Evolutionary conservation across 108 stramenopile species (phyloP).

Genomic region (Nitzschia putrida): DNA sequence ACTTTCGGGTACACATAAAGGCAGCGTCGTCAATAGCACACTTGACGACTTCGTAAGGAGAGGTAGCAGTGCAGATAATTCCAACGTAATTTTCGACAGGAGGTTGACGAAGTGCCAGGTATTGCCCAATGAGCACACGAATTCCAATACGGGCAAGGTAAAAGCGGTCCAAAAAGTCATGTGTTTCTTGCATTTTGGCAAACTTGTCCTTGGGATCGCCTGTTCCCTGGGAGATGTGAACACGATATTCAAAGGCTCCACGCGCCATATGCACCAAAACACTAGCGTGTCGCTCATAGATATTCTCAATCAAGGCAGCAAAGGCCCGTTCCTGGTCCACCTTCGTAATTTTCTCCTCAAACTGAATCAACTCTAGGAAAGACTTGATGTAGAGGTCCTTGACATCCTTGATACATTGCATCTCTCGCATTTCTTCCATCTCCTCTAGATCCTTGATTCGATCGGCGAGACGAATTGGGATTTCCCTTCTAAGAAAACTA

Average conservation of each 20-base stretch:
- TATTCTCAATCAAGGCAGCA: conserved; percentile 78
- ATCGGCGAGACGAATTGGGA: conserved; percentile 97
- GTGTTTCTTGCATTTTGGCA: conserved; percentile 76
- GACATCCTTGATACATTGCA: conserved; percentile 74
- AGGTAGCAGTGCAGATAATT: conserved; percentile 76
- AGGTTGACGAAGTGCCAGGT: conserved; percentile 83
- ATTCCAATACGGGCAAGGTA: conserved; percentile 98
- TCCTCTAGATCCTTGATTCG: conserved; percentile 90
- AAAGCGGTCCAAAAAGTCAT: conserved; percentile 96
- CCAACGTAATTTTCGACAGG: conserved; percentile 92
- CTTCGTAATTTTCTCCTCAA: conserved; percentile 67
- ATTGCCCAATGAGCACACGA: conserved; percentile 97
- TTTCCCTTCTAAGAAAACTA: conserved; percentile 89
- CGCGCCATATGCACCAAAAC: conserved; percentile 96
- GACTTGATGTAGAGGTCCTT: conserved; percentile 88
- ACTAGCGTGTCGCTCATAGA: conserved; percentile 91
- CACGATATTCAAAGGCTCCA: conserved; percentile 93
- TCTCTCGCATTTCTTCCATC: conserved; percentile 76
- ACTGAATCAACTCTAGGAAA: conserved; percentile 79
- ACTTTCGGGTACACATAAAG: conserved; percentile 96
- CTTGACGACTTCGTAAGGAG: conserved; percentile 94
- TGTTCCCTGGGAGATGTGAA: conserved; percentile 45
- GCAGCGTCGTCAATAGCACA: conserved; percentile 96
- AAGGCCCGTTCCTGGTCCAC: conserved; percentile 75
- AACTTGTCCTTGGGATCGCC: conserved; percentile 20